These are phyloP conservation scores for Nidularia pulvinata DNA, from an alignment of 768 basidiomycete species.

Conservation along the genomic window DNA sequence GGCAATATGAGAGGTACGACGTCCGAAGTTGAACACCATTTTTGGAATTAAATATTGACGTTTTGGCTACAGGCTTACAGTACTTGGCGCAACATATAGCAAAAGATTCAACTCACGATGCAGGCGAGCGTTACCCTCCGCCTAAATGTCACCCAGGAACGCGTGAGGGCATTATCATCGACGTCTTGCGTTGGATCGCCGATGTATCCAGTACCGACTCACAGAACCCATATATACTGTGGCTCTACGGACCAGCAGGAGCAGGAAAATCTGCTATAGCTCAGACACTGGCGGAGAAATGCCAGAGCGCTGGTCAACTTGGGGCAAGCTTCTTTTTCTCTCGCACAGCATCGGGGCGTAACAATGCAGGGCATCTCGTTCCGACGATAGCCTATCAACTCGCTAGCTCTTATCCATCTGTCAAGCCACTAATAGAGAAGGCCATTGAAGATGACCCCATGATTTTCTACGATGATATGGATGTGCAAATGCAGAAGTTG, in stretches of 20 bases:
- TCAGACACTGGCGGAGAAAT: slow-evolving; percentile 2
- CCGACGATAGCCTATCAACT: slow-evolving; percentile 5
- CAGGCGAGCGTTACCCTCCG: neutral
- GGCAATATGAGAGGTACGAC: too few relatives aligned
- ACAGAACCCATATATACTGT: neutral
- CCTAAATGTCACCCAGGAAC: slow-evolving; percentile 2
- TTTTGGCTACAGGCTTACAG: too few relatives aligned
- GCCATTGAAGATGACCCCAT: neutral
- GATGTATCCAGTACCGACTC: too few relatives aligned
- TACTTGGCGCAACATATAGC: too few relatives aligned
- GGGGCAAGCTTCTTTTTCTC: slow-evolving; percentile 8
- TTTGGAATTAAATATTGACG: too few relatives aligned
- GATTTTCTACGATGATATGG: neutral
- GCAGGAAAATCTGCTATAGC: slow-evolving; percentile 5
- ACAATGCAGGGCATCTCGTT: neutral
- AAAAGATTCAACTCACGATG: neutral
- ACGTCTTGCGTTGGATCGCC: neutral
- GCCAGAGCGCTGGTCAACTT: neutral
- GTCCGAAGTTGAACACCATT: too few relatives aligned
- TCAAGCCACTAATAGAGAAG: neutral
- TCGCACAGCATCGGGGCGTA: neutral
- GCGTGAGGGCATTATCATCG: neutral
- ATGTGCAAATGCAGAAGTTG: neutral
- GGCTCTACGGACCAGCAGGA: slow-evolving; percentile 5
- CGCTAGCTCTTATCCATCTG: neutral